Percentiles rank a stretch among this genome's conserved stretches.
phyloP scores from a whole-genome alignment of 2,329 filamentous ascomycete species.

The Cordyceps cateniannulata region DNA sequence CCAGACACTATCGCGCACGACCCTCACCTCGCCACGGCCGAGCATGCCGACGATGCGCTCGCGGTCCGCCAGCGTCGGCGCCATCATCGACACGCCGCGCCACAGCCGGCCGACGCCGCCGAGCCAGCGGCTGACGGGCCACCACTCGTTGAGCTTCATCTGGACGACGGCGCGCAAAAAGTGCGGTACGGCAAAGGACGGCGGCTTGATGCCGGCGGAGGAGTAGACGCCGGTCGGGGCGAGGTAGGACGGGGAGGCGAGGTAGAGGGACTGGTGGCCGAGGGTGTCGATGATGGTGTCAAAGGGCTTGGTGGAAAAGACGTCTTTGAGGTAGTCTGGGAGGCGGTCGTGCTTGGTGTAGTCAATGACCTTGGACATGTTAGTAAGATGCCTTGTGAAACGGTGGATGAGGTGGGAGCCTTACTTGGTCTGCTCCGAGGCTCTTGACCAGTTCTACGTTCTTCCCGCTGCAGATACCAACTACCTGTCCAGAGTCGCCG shows the following conservation, averaged over 20 bases:
- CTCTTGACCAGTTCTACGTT: slow-evolving; percentile 39
- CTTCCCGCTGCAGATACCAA: slow-evolving; percentile 40
- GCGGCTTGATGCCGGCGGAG: slow-evolving; percentile 34
- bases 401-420: not conserved
- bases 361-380: slow-evolving; percentile 30
- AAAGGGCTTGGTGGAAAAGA: slow-evolving; percentile 27
- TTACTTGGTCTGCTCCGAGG: slow-evolving; percentile 43
- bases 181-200: slow-evolving; percentile 23
- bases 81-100: slow-evolving; percentile 28
- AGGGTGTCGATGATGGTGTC: slow-evolving; percentile 44
- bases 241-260: slow-evolving; percentile 32
- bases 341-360: slow-evolving; percentile 33
- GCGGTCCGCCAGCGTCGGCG: slow-evolving; percentile 25
- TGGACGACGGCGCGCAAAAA: slow-evolving; percentile 25
- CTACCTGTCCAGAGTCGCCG: slow-evolving; percentile 34
- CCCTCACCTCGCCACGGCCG: slow-evolving; percentile 27
- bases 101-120: slow-evolving; percentile 32
- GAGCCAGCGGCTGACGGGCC: slow-evolving; percentile 29
- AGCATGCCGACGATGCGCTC: slow-evolving; percentile 28
- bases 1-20: slow-evolving; percentile 32
- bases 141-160: slow-evolving; percentile 33
- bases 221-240: slow-evolving; percentile 31
- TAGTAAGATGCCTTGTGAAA: not conserved
- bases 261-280: slow-evolving; percentile 41
- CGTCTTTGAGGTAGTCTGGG: slow-evolving; percentile 25